phyloP scores from a whole-genome alignment of 306 rosid genomes.

The Cucumis melo region DNA sequence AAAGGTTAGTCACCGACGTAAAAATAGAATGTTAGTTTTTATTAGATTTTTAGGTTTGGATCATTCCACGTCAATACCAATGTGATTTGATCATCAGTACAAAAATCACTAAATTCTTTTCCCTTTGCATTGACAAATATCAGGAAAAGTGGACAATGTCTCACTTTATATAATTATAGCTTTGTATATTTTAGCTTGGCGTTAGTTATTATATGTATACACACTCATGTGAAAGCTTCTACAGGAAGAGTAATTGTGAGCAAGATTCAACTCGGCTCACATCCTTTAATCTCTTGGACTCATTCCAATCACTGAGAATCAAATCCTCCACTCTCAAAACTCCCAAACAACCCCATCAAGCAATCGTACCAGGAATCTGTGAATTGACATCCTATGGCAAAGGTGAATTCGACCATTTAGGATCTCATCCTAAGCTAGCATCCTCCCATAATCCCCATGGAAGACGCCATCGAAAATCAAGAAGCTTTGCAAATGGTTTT shows the following conservation, averaged over 20 bases:
- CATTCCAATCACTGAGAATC: constrained; percentile 38
- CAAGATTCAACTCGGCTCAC: constrained; percentile 15
- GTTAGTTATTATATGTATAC: not conserved
- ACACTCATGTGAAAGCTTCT: constrained; percentile 4
- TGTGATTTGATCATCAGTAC: too few relatives aligned
- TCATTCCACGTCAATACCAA: too few relatives aligned
- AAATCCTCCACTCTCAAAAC: constrained; percentile 29
- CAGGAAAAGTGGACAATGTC: not conserved
- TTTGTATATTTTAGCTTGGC: not conserved
- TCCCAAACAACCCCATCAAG: constrained; percentile 51
- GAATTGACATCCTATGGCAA: constrained; percentile 22
- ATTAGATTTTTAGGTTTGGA: too few relatives aligned
- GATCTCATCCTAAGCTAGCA: constrained; percentile 16
- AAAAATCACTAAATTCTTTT: not conserved
- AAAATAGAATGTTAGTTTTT: too few relatives aligned
- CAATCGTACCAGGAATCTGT: constrained; percentile 27
- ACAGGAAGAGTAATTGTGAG: constrained; percentile 30
- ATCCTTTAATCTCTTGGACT: constrained; percentile 33
- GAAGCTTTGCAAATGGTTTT: constrained; percentile 36
- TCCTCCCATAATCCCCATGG: constrained; percentile 12
- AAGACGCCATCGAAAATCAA: constrained; percentile 38
- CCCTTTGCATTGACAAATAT: not conserved
- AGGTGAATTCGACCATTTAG: constrained; percentile 16
- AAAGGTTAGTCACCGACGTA: too few relatives aligned
- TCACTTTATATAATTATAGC: not conserved